These are phyloP conservation scores for Hemileccinum impolitum DNA, from an alignment of 768 basidiomycete genomes.

Conservation along the genomic window DNA sequence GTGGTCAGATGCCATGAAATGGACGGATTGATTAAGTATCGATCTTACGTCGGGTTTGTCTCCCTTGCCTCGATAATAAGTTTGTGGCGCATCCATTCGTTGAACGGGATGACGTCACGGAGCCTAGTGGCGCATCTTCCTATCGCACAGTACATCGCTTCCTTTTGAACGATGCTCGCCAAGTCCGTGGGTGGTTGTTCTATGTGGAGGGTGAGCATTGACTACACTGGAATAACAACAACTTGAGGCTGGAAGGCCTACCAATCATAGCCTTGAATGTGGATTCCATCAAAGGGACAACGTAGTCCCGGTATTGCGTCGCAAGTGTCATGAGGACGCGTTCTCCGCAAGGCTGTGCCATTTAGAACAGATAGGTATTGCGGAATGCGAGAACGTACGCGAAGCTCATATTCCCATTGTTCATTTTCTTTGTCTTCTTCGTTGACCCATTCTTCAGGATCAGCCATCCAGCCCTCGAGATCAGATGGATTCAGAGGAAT, in stretches of 20 bases:
- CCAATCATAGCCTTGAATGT: conserved; percentile 62
- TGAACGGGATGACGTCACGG: conserved; percentile 62
- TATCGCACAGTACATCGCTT: conserved; percentile 84
- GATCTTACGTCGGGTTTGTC: conserved; percentile 52
- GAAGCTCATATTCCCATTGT: conserved; percentile 89
- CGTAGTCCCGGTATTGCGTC: conserved; percentile 63
- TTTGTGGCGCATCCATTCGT: conserved; percentile 62
- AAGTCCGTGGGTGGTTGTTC: conserved; percentile 52
- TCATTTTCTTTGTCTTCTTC: conserved; percentile 86
- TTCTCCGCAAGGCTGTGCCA: conserved; percentile 80
- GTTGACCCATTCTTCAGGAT: conserved; percentile 95
- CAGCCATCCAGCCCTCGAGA: conserved; percentile 77
- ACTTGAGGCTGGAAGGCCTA: conserved; percentile 24
- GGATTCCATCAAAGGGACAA: conserved; percentile 59
- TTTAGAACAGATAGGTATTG: not conserved
- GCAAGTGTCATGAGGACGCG: conserved; percentile 83
- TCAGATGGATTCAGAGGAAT: conserved; percentile 82
- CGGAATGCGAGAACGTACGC: conserved; percentile 49
- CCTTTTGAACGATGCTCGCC: conserved; percentile 66
- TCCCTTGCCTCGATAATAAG: conserved; percentile 58
- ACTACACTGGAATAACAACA: not conserved
- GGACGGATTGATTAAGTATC: not conserved
- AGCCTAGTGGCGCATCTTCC: conserved; percentile 75
- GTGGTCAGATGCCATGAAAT: conserved; percentile 7
- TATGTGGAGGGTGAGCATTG: conserved; percentile 12